Percentiles rank a stretch among this genome's conserved stretches.
phyloP scores from a whole-genome alignment of 257 asterid genomes.

The Solanum arcanum region DNA sequence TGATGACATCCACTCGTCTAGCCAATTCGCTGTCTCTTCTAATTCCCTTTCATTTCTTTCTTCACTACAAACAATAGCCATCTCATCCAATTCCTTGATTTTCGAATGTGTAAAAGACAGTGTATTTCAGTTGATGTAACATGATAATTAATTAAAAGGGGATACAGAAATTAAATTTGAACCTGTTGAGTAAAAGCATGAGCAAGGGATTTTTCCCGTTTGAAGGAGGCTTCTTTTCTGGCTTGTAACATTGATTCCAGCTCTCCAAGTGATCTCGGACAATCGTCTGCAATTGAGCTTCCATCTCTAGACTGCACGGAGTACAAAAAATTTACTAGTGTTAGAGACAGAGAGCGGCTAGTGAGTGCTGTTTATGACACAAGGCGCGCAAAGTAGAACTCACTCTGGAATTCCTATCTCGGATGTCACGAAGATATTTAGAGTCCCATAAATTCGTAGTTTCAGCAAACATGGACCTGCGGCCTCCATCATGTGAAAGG shows the following conservation, averaged over 20 bases:
- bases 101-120: neutral
- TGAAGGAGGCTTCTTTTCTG: slow-evolving; percentile 60
- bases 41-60: slow-evolving; percentile 27
- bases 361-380: neutral
- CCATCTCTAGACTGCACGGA: slow-evolving; percentile 54
- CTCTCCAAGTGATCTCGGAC: slow-evolving; percentile 67
- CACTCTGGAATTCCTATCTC: slow-evolving; percentile 57
- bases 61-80: slow-evolving; percentile 4
- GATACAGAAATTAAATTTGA: neutral
- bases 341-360: neutral
- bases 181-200: slow-evolving; percentile 69
- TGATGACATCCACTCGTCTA: slow-evolving; percentile 53
- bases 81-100: slow-evolving; percentile 31
- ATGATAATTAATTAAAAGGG: neutral
- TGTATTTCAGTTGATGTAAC: neutral
- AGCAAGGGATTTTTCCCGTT: slow-evolving; percentile 53
- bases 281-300: slow-evolving; percentile 44
- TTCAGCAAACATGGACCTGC: slow-evolving; percentile 72
- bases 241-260: slow-evolving; percentile 56
- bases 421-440: slow-evolving; percentile 39
- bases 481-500: slow-evolving; percentile 66
- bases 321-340: neutral
- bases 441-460: slow-evolving; percentile 57
- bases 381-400: neutral
- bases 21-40: slow-evolving; percentile 38